Conservation (phyloP, 1,284 basidiomycete genomes). For the Apiotrichum mycotoxinovorans region DNA sequence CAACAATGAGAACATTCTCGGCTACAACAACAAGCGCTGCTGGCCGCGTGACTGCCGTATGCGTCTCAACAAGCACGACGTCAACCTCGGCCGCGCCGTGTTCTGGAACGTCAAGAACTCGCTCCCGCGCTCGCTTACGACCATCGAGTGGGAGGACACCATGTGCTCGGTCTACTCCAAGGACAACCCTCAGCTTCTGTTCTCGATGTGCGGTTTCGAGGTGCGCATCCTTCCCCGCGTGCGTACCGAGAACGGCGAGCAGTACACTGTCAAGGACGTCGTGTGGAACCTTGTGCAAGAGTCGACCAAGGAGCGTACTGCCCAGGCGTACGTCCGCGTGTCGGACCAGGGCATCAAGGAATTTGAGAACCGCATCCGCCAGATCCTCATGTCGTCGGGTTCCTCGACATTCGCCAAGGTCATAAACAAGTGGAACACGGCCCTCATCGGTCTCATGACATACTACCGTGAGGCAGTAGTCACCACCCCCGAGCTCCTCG, state of each 20-base stretch:
- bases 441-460: constrained; percentile 90
- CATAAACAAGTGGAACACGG: constrained; percentile 99
- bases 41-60: constrained; percentile 99
- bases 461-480: constrained; percentile 99
- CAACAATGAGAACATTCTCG: constrained; percentile 97
- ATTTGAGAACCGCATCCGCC: constrained; percentile 94
- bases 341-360: constrained; percentile 95
- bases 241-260: constrained; percentile 88
- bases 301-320: constrained; percentile 93
- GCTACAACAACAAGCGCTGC: constrained; percentile 98
- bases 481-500: constrained; percentile 91
- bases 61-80: constrained; percentile 99
- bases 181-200: constrained; percentile 95
- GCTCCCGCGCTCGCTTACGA: constrained; percentile 89
- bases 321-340: constrained; percentile 94
- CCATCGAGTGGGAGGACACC: constrained; percentile 98
- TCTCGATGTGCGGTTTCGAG: constrained; percentile 98
- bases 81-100: constrained; percentile 95
- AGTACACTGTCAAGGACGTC: constrained; percentile 92
- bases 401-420: constrained; percentile 99
- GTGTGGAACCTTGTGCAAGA: constrained; percentile 97
- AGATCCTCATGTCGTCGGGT: constrained; percentile 97
- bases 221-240: constrained; percentile 85
- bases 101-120: constrained; percentile 99
- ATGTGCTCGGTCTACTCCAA: constrained; percentile 95